Evolutionary conservation across 164 flowering plant genomes (phyloP), one percentile per base, ranked within the genome.

Genomic region (Berberis vulgaris): DNA sequence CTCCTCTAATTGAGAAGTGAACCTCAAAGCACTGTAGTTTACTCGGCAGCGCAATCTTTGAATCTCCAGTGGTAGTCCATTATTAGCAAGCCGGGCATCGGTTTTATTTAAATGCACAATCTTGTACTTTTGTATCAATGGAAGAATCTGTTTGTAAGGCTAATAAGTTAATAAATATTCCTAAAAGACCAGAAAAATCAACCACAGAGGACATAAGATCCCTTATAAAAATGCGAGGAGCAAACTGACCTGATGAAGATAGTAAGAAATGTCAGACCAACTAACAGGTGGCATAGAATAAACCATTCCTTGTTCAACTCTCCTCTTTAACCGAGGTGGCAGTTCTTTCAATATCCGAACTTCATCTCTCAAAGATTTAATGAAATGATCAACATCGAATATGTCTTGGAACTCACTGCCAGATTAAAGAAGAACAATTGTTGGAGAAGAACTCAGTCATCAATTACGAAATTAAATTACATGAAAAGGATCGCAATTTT

Each of bases 1-100:
- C 59, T 90, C 91, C 76, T 86, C 92, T 41, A 90, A 88, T 74
- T 84, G 90, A 69, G 89, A 53, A 49, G 97, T 88, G 69, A 90
- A 88, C 60, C 76, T 81, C 58, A 90, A 65, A 53, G 86, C 92
- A 58, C 74, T 68, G 65, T 77, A 90, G 69, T 90, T 90, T 11
- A 83, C 96, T 68, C 93, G 85, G 73, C 97, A 90, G 0, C 96
- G 84, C 54, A 90, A 74, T 78, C 75, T 90, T 72, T 90, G 97
- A 65, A 90, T 73, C 56, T 86, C 89, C 47, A 79, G 1, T 13
- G 91, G 89, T 61, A 74, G 89, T 5, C 71, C 84, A 78, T 88
- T 90, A 63, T 87, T 89, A 71, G 97, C 94, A 49, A 87, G 89
- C 42, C 97, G 81, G 53, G 90, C 65, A 78, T 87, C 96, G 9